Percentiles rank a stretch among this genome's conserved stretches.
Evolutionary conservation across 139 green algal genomes (phyloP).

Genomic region (Chlorella ohadii): DNA sequence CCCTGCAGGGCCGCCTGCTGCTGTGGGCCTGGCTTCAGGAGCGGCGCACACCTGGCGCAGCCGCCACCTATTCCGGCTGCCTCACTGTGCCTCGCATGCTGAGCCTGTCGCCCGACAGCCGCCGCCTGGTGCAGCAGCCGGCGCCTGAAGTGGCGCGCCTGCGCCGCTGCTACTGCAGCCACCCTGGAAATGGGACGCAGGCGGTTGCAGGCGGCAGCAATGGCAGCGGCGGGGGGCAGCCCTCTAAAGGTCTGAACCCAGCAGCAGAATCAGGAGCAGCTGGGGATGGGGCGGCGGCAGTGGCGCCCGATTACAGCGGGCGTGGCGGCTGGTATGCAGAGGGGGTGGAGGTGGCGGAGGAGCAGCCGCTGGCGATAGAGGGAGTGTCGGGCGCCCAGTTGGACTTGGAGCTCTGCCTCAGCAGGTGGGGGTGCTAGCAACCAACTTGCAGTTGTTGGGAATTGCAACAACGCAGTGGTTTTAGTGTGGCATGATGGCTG

Average conservation of each 20-base stretch:
- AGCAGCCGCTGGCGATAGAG: background rate
- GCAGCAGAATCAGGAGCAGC: background rate
- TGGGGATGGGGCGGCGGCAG: background rate
- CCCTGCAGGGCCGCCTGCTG: conserved; percentile 70
- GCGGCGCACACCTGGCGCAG: conserved; percentile 59
- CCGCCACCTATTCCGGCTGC: conserved; percentile 88
- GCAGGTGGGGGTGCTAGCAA: too few species aligned
- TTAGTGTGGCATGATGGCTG: too few species aligned
- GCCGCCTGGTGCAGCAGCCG: conserved; percentile 56
- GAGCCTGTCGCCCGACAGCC: conserved; percentile 13
- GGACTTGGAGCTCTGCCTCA: conserved; percentile 1
- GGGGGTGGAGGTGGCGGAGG: conserved; percentile 24
- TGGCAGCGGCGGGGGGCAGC: background rate
- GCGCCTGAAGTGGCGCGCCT: conserved; percentile 44
- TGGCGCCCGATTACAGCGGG: background rate
- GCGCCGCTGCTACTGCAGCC: conserved; percentile 12
- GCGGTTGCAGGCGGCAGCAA: background rate
- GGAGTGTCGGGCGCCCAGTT: background rate
- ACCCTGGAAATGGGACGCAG: background rate
- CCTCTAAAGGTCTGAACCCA: background rate
- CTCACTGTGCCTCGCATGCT: conserved; percentile 79
- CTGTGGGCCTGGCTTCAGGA: conserved; percentile 93
- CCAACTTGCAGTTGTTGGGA: background rate
- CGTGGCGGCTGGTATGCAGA: conserved; percentile 7
- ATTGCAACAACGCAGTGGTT: too few species aligned